A percentile compares a stretch with the other conserved stretches of the same genome.
These are phyloP conservation scores for Aphanoascus verrucosus DNA, from an alignment of 2,329 filamentous ascomycete genomes.

Conservation along the genomic window DNA sequence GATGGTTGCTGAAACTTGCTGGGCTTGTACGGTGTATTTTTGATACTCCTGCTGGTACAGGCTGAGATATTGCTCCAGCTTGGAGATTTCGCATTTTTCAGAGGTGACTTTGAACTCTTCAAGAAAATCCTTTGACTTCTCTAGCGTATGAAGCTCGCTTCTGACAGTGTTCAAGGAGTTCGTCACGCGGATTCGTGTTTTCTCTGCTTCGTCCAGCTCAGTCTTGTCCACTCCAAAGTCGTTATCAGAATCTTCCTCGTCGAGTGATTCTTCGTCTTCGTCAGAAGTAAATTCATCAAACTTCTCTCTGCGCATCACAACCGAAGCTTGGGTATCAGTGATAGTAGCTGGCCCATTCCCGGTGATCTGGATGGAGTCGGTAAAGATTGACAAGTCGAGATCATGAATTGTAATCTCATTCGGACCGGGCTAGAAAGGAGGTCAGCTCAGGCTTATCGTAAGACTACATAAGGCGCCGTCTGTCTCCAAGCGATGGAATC, in stretches of 20 bases:
- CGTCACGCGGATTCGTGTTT: constrained; percentile 25
- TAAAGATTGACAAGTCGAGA: constrained; percentile 44
- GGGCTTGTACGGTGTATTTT: constrained; percentile 20
- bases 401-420: constrained; percentile 50
- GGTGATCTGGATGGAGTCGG: constrained; percentile 50
- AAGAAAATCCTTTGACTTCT: constrained; percentile 23
- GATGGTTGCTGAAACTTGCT: constrained; percentile 21
- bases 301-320: constrained; percentile 45
- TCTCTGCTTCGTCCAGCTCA: constrained; percentile 19
- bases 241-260: constrained; percentile 20
- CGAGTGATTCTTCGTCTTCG: constrained; percentile 23
- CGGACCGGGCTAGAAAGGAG: constrained; percentile 36
- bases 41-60: constrained; percentile 26
- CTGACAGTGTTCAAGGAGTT: constrained; percentile 25
- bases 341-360: constrained; percentile 49
- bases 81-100: constrained; percentile 23
- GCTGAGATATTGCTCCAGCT: constrained; percentile 27
- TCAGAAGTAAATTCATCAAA: constrained; percentile 46
- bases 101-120: constrained; percentile 28
- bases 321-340: constrained; percentile 52
- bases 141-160: constrained; percentile 20
- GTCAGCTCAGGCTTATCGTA: not conserved
- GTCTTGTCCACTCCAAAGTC: constrained; percentile 15
- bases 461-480: too few species aligned
- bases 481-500: not conserved